Evolutionary conservation across 441 rosid species (phyloP).

Genomic region (Adansonia madagascariensis): DNA sequence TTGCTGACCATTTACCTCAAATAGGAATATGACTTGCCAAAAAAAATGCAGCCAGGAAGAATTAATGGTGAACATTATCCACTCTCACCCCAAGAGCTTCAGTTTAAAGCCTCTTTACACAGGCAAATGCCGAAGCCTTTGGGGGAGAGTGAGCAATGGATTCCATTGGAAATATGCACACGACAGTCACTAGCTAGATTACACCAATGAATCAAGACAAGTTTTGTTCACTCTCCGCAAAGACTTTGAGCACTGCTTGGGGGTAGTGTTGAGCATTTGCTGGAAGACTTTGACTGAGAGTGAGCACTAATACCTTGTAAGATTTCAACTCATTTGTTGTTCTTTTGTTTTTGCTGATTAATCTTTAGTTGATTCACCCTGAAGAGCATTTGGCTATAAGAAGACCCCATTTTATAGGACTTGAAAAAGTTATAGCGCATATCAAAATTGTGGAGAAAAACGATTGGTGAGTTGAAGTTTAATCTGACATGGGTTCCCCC

Average conservation of each 20-base stretch:
- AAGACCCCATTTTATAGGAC: slow-evolving; percentile 41
- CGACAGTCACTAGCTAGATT: no score
- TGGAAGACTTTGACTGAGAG: slow-evolving; percentile 44
- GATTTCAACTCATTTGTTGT: neutral
- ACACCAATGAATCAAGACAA: slow-evolving; percentile 17
- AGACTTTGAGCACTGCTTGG: slow-evolving; percentile 12
- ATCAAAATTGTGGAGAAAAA: slow-evolving; percentile 21
- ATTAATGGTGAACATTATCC: slow-evolving; percentile 25
- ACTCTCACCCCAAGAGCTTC: slow-evolving; percentile 33
- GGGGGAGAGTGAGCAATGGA: slow-evolving; percentile 41
- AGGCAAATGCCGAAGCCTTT: slow-evolving; percentile 31
- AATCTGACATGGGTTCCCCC: slow-evolving; percentile 29
- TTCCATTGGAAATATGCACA: slow-evolving; percentile 14
- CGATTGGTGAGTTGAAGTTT: neutral
- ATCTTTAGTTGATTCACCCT: neutral
- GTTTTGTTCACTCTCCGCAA: slow-evolving; percentile 32
- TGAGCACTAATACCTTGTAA: slow-evolving; percentile 37
- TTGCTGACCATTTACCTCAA: neutral
- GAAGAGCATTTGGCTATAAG: slow-evolving; percentile 27
- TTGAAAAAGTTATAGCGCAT: neutral
- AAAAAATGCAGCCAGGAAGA: neutral
- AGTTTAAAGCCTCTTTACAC: slow-evolving; percentile 9
- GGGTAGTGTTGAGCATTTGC: neutral
- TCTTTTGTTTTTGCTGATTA: slow-evolving; percentile 21
- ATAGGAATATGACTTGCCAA: neutral